These are phyloP conservation scores for Puya raimondii DNA, from an alignment of 176 grass and related monocot species.

Conservation along the genomic window DNA sequence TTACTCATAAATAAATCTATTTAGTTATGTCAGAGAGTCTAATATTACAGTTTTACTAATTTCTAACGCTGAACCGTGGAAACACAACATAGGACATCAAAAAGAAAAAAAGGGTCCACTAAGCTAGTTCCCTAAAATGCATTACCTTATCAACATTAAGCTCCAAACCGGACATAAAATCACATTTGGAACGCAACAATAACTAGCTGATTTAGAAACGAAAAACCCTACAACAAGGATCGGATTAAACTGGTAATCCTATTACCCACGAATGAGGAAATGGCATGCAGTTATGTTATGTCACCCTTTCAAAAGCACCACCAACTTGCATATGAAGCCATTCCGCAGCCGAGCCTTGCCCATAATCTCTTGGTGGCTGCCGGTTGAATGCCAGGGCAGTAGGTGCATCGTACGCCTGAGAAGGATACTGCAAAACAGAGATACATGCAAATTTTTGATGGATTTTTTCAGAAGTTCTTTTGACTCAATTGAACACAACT, in stretches of 20 bases:
- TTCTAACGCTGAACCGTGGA: too few species aligned
- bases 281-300: conserved; percentile 30
- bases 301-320: conserved; percentile 65
- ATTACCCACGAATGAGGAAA: not conserved
- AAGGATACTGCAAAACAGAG: conserved; percentile 34
- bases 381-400: conserved; percentile 52
- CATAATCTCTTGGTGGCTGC: conserved; percentile 56
- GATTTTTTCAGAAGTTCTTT: not conserved
- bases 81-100: too few species aligned
- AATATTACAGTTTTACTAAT: too few species aligned
- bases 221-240: conserved; percentile 15
- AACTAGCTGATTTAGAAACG: conserved; percentile 22
- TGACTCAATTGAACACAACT: not conserved
- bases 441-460: not conserved
- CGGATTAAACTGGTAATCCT: conserved; percentile 25
- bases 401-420: conserved; percentile 41
- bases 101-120: too few species aligned
- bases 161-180: conserved; percentile 40
- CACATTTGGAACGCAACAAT: conserved; percentile 31
- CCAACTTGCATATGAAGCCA: conserved; percentile 95
- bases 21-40: too few species aligned
- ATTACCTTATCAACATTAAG: conserved; percentile 35
- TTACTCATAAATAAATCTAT: too few species aligned
- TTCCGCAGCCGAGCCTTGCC: conserved; percentile 38
- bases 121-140: conserved; percentile 24